Evolutionary conservation across 192 early-diverging fungal species (phyloP).

Genomic region (Tieghemiomyces parasiticus): DNA sequence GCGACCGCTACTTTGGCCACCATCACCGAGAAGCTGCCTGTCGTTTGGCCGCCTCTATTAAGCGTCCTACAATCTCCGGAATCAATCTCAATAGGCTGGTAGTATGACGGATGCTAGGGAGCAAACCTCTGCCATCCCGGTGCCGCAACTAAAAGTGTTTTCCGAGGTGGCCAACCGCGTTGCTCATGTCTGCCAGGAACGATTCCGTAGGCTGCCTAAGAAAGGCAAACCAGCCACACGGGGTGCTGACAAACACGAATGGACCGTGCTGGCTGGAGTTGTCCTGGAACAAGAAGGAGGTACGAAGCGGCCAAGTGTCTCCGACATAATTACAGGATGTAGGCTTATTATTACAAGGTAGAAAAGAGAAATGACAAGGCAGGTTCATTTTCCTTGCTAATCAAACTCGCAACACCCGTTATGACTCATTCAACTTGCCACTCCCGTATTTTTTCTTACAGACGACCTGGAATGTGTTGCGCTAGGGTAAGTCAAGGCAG

Average conservation of each 20-base stretch:
- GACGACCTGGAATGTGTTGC: constrained; percentile 17
- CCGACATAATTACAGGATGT: too few species aligned
- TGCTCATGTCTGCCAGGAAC: constrained; percentile 30
- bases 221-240: constrained; percentile 47
- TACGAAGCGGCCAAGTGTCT: too few species aligned
- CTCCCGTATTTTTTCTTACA: constrained; percentile 8
- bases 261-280: constrained; percentile 78
- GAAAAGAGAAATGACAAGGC: not conserved
- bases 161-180: constrained; percentile 26
- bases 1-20: too few species aligned
- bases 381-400: constrained; percentile 9
- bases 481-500: constrained; percentile 22
- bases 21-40: too few species aligned
- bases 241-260: constrained; percentile 26
- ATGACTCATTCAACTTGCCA: not conserved
- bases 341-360: not conserved
- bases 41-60: too few species aligned
- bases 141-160: too few species aligned
- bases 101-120: too few species aligned
- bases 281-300: constrained; percentile 20
- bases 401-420: not conserved
- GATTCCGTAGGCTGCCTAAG: constrained; percentile 47
- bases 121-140: too few species aligned
- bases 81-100: too few species aligned
- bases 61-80: too few species aligned